These are phyloP conservation scores for Globisporangium cederbergense DNA, from an alignment of 352 stramenopile species.

Conservation along the genomic window DNA sequence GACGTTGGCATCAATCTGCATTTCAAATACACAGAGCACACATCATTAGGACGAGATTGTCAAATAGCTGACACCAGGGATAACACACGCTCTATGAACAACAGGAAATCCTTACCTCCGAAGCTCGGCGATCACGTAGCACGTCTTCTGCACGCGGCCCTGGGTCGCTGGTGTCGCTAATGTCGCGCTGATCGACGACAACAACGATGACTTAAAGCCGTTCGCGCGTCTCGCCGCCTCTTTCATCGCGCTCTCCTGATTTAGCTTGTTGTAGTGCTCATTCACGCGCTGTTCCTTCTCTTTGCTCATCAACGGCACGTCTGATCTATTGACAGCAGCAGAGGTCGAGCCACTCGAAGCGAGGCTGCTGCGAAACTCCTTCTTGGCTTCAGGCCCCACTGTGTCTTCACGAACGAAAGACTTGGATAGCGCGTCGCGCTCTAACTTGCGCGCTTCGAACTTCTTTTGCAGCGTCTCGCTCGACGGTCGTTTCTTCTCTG, in stretches of 20 bases:
- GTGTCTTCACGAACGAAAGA: constrained; percentile 8
- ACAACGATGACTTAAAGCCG: constrained; percentile 54
- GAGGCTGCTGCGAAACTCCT: constrained; percentile 10
- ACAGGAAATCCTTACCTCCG: constrained; percentile 31
- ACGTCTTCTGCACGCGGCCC: constrained; percentile 37
- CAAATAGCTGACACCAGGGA: not conserved
- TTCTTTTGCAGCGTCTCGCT: constrained; percentile 30
- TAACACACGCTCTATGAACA: not conserved
- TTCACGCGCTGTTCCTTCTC: constrained; percentile 49
- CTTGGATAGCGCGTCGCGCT: constrained; percentile 18
- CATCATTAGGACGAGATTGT: not conserved
- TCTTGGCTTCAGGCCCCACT: constrained; percentile 1
- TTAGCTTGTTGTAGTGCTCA: constrained; percentile 53
- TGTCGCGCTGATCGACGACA: constrained; percentile 25
- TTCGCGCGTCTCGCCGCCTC: constrained; percentile 34
- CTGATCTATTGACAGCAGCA: not conserved
- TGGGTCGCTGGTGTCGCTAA: constrained; percentile 13
- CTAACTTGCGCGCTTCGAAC: constrained; percentile 41
- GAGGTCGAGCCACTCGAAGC: not conserved
- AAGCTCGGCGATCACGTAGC: constrained; percentile 53
- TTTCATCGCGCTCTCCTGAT: constrained; percentile 47
- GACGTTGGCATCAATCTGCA: constrained; percentile 29
- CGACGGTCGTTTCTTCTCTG: constrained; percentile 31
- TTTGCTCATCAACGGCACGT: constrained; percentile 19
- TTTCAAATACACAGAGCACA: too few species aligned